Conservation (phyloP, 2,329 filamentous ascomycete genomes). For the Neophaeococcomyces aloes region DNA sequence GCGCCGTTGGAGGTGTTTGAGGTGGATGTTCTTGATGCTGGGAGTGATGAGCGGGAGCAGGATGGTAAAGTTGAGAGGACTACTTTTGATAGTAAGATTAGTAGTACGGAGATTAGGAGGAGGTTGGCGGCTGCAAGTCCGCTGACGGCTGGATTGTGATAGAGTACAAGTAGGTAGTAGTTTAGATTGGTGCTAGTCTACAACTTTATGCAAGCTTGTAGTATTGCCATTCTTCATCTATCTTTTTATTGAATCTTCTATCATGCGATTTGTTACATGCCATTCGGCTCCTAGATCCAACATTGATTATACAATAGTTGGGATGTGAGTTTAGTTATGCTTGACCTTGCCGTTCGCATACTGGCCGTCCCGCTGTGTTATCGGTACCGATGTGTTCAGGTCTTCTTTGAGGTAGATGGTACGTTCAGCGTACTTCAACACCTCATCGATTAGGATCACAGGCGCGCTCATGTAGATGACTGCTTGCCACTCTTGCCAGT, state of each 20-base stretch:
- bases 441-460: constrained; percentile 79
- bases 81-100: constrained; percentile 73
- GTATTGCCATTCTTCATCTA: no score
- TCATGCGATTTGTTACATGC: no score
- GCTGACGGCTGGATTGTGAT: no score
- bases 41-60: constrained; percentile 36
- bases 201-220: no score
- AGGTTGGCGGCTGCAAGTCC: constrained; percentile 21
- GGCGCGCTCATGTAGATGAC: constrained; percentile 80
- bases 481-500: constrained; percentile 82
- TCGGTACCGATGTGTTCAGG: background rate
- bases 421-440: constrained; percentile 68
- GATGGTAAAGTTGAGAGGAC: constrained; percentile 34
- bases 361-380: constrained; percentile 10
- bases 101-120: constrained; percentile 73
- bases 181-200: no score
- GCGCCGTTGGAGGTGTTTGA: constrained; percentile 66
- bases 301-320: no score
- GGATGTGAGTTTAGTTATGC: constrained; percentile 11
- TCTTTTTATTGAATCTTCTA: no score
- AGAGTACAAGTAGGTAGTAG: no score
- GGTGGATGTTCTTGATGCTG: constrained; percentile 67
- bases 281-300: no score
- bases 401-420: constrained; percentile 42
- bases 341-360: constrained; percentile 22